These are phyloP conservation scores for Lophiotrema nucula DNA, from an alignment of 495 filamentous ascomycete genomes.

Conservation along the genomic window DNA sequence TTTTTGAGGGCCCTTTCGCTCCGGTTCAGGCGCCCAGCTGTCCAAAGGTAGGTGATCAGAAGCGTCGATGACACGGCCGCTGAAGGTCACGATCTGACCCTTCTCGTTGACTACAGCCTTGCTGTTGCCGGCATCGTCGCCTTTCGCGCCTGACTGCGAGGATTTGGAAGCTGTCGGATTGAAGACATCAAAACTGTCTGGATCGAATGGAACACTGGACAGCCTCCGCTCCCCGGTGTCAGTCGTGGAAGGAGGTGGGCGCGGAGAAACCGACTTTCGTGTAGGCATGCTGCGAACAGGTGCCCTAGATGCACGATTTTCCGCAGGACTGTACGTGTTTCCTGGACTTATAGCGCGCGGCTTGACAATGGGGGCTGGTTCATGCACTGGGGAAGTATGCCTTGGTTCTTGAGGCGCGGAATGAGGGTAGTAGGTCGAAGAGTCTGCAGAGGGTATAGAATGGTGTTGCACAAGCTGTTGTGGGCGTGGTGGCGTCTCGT, in stretches of 20 bases:
- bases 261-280: constrained; percentile 76
- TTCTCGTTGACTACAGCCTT: constrained; percentile 28
- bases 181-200: constrained; percentile 78
- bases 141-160: constrained; percentile 9
- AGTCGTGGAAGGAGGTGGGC: constrained; percentile 53
- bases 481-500: constrained; percentile 34
- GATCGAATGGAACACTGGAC: constrained; percentile 77
- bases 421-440: constrained; percentile 26
- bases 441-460: constrained; percentile 2
- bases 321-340: neutral
- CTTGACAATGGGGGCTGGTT: constrained; percentile 40
- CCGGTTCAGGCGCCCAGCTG: constrained; percentile 92
- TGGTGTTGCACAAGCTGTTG: constrained; percentile 37
- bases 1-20: constrained; percentile 60
- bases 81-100: constrained; percentile 66
- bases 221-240: constrained; percentile 47
- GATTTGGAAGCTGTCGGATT: constrained; percentile 53
- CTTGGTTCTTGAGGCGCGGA: constrained; percentile 27
- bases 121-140: constrained; percentile 9
- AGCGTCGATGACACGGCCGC: constrained; percentile 86
- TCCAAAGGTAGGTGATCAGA: constrained; percentile 89
- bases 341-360: constrained; percentile 53
- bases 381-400: constrained; percentile 24
- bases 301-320: constrained; percentile 19
- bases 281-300: constrained; percentile 55